Conservation (phyloP, 495 filamentous ascomycete species). For the Chaetomium tenue region DNA sequence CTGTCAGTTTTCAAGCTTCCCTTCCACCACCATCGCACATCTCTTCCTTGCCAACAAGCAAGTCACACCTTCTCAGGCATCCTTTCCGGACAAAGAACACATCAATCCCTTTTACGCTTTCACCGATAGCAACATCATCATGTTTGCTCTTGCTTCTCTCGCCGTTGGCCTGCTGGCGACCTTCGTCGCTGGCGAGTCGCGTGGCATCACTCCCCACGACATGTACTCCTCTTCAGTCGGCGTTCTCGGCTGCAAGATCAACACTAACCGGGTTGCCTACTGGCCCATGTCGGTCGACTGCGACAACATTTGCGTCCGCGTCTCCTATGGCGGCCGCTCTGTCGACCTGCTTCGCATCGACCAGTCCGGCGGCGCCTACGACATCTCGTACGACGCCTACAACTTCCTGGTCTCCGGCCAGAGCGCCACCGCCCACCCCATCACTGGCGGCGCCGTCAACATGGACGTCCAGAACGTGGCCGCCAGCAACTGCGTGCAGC, state of each 20-base stretch:
- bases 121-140: neutral
- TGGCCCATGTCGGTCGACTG: slow-evolving; percentile 49
- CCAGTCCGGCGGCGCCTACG: slow-evolving; percentile 43
- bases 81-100: neutral
- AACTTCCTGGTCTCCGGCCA: slow-evolving; percentile 43
- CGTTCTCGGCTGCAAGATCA: slow-evolving; percentile 50
- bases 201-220: slow-evolving; percentile 48
- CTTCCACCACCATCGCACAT: neutral
- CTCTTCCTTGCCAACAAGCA: neutral
- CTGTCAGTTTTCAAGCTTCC: neutral
- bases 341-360: slow-evolving; percentile 45
- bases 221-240: slow-evolving; percentile 50
- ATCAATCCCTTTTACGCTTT: neutral
- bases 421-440: slow-evolving; percentile 33
- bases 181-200: slow-evolving; percentile 4
- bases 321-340: slow-evolving; percentile 38
- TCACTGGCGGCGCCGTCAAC: slow-evolving; percentile 37
- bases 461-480: slow-evolving; percentile 39
- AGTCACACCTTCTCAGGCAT: neutral
- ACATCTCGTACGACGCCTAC: slow-evolving; percentile 47
- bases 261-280: slow-evolving; percentile 51
- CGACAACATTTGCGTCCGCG: slow-evolving; percentile 44
- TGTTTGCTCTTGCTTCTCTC: neutral
- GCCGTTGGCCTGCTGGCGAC: neutral
- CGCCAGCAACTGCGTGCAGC: slow-evolving; percentile 34